Percentiles rank a stretch among this genome's conserved stretches.
Conservation (phyloP, 2,329 filamentous ascomycete genomes). For the Karstenula rhodostoma region DNA sequence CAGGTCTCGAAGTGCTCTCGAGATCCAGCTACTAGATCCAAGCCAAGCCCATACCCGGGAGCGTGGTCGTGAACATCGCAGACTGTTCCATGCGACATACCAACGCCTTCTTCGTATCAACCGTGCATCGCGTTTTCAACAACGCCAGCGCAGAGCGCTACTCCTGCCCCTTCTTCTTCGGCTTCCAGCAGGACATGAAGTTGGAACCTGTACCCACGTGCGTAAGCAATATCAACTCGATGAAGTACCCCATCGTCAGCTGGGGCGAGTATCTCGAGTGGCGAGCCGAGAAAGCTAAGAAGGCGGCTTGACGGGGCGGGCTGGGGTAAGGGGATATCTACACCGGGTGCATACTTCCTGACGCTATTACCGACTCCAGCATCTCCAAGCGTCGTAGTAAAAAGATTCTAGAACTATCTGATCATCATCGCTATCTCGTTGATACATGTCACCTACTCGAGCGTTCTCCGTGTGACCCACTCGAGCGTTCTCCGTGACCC, state of each 20-base stretch:
- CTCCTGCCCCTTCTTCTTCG: constrained; percentile 55
- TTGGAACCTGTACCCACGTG: constrained; percentile 45
- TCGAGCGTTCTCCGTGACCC: not conserved
- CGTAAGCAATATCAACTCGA: constrained; percentile 32
- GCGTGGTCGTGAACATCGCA: constrained; percentile 47
- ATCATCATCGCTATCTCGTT: not conserved
- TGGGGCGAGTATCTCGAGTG: constrained; percentile 37
- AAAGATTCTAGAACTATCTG: not conserved
- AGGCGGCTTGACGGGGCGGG: constrained; percentile 1
- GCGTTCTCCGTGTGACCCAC: too few species aligned
- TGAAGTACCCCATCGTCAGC: constrained; percentile 39
- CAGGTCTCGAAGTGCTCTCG: constrained; percentile 46
- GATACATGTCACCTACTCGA: not conserved
- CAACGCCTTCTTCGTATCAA: constrained; percentile 56
- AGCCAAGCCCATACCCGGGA: constrained; percentile 40
- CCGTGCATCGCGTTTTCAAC: constrained; percentile 56
- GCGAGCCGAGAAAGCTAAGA: constrained; percentile 9
- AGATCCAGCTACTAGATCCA: constrained; percentile 46
- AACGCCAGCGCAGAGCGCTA: constrained; percentile 46
- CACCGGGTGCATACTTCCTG: not conserved
- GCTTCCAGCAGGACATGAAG: constrained; percentile 41
- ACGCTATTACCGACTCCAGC: not conserved
- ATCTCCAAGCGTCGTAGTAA: not conserved
- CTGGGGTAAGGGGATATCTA: not conserved
- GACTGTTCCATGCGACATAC: constrained; percentile 56